Evolutionary conservation across 192 early-diverging fungal species (phyloP).

Genomic region (Pilaira anomala): DNA sequence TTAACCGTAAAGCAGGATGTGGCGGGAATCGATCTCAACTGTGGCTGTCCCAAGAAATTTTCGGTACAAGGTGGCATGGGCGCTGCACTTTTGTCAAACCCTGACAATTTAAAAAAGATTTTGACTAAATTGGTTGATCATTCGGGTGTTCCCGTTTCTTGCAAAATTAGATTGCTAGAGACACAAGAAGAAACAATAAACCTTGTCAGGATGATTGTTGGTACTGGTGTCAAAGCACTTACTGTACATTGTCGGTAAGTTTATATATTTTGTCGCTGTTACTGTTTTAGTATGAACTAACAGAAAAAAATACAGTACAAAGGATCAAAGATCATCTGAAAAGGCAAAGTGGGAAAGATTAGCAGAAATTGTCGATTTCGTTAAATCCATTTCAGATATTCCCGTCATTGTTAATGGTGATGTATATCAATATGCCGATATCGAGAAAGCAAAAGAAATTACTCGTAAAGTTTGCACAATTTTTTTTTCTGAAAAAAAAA

Average conservation of each 20-base stretch:
- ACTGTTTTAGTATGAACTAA: too few relatives aligned
- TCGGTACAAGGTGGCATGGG: slow-evolving; percentile 94
- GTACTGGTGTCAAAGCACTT: slow-evolving; percentile 83
- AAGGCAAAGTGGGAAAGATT: slow-evolving; percentile 86
- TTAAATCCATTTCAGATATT: slow-evolving; percentile 50
- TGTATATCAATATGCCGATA: slow-evolving; percentile 62
- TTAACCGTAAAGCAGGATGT: slow-evolving; percentile 77
- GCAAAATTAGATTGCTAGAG: slow-evolving; percentile 80
- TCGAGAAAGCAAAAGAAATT: slow-evolving; percentile 55
- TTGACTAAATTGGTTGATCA: slow-evolving; percentile 68
- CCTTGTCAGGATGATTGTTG: slow-evolving; percentile 77
- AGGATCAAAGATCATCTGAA: slow-evolving; percentile 72
- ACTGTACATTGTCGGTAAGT: slow-evolving; percentile 83
- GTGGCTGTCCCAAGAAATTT: slow-evolving; percentile 96
- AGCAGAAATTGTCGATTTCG: slow-evolving; percentile 62
- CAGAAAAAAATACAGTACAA: slow-evolving; percentile 40
- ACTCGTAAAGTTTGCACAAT: slow-evolving; percentile 40
- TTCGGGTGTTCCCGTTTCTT: slow-evolving; percentile 77
- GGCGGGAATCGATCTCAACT: slow-evolving; percentile 92
- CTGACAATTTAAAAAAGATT: slow-evolving; percentile 73
- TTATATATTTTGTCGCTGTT: too few relatives aligned
- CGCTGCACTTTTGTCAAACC: slow-evolving; percentile 81
- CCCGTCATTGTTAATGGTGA: slow-evolving; percentile 95
- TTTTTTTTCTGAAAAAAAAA: neutral
- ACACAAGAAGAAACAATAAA: slow-evolving; percentile 75